phyloP scores from a whole-genome alignment of 2,329 filamentous ascomycete species.

The Corniculantispora saksenae region DNA sequence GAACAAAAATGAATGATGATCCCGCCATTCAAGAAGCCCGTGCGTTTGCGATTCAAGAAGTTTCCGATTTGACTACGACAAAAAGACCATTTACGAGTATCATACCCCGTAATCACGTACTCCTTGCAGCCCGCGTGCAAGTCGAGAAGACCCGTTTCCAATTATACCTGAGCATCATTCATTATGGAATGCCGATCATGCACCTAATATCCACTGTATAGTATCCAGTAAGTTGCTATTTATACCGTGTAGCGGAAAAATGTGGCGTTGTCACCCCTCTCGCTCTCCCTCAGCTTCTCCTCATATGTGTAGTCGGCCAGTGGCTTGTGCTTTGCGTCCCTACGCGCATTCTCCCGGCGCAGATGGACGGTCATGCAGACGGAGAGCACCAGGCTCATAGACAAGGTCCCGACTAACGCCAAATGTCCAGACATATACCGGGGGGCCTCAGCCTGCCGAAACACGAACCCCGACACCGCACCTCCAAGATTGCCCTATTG shows the following conservation, averaged over 20 bases:
- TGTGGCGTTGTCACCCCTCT: slow-evolving; percentile 58
- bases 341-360: slow-evolving; percentile 55
- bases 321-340: slow-evolving; percentile 50
- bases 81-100: background rate
- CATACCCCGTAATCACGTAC: slow-evolving; percentile 12
- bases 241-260: slow-evolving; percentile 57
- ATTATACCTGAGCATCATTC: background rate
- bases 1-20: slow-evolving; percentile 6
- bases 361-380: slow-evolving; percentile 60
- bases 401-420: slow-evolving; percentile 56
- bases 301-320: slow-evolving; percentile 53
- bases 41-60: slow-evolving; percentile 1
- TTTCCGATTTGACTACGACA: background rate
- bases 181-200: background rate
- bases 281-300: slow-evolving; percentile 53
- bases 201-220: background rate
- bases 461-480: slow-evolving; percentile 37
- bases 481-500: slow-evolving; percentile 35
- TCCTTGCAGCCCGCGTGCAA: slow-evolving; percentile 3
- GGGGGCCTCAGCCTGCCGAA: slow-evolving; percentile 45
- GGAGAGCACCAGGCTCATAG: slow-evolving; percentile 52
- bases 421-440: slow-evolving; percentile 61
- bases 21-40: slow-evolving; percentile 5
- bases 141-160: background rate
- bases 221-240: slow-evolving; percentile 18